These are phyloP conservation scores for Fusarium stilboides DNA, from an alignment of 2,329 filamentous ascomycete genomes.

Conservation along the genomic window DNA sequence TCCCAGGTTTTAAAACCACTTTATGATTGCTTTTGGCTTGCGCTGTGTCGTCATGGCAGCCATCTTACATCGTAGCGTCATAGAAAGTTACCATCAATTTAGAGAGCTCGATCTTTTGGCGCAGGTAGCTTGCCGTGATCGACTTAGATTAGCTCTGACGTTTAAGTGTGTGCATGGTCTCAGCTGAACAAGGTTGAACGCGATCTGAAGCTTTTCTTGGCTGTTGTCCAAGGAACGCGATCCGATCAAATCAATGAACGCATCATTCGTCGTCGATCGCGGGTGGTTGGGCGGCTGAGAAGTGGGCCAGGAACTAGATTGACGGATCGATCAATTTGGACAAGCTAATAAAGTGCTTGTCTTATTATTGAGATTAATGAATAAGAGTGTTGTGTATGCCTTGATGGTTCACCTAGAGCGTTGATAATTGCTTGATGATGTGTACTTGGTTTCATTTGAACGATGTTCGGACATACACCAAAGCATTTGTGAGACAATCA, in stretches of 20 bases:
- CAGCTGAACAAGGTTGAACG: conserved; percentile 17
- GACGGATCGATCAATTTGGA: neutral
- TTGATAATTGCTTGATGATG: neutral
- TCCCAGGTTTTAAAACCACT: conserved; percentile 21
- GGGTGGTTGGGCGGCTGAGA: conserved; percentile 11
- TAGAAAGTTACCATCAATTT: conserved; percentile 25
- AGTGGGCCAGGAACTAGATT: conserved; percentile 28
- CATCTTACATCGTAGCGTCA: conserved; percentile 38
- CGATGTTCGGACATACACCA: neutral
- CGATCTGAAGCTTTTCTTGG: conserved; percentile 19
- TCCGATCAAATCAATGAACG: conserved; percentile 31
- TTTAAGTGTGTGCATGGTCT: conserved; percentile 33
- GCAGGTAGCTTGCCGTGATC: conserved; percentile 18
- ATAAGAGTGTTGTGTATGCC: neutral
- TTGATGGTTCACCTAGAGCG: neutral
- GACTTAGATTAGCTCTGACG: conserved; percentile 14
- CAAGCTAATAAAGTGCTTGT: conserved; percentile 3
- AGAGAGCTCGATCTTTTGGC: conserved; percentile 5
- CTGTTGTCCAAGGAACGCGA: conserved; percentile 39
- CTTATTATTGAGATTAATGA: neutral
- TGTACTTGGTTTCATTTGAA: neutral
- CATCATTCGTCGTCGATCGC: conserved; percentile 35
- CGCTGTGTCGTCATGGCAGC: conserved; percentile 41
- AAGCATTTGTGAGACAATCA: neutral
- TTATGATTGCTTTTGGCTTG: conserved; percentile 30